Base-by-base conservation (phyloP, 768 basidiomycete species). In the Hericium alpestre region DNA sequence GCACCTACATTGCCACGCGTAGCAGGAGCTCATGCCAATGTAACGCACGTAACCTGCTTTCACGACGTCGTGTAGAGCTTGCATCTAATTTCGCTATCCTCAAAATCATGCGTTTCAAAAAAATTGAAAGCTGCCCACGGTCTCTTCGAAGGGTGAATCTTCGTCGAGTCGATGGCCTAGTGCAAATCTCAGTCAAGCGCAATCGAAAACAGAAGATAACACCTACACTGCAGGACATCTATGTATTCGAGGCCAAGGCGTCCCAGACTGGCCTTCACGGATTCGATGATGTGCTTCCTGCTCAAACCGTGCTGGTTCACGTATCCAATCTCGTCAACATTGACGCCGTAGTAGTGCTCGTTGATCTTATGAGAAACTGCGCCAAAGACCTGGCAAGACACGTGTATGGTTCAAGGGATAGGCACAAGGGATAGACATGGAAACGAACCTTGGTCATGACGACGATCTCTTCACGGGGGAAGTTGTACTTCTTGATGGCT, bases 401-500 rank as follows among this genome's bases (percentile, higher is more conserved):
- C 6, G 13, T 3, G 7, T 51, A n/a, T 11, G 20, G 20, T 2
- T 46, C 20, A 20, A 12, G 43, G 16, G 20, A 15, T 20, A 32
- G 1, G 9, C 32, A 6, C 32, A 32, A 32, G 32, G 32, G 8
- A 32, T 32, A 32, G 4, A 32, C 32, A 7, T 32, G 8, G 32
- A 32, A 32, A 83, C 52, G 12, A n/a, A 53, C 52, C 52, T 53
- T 53, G 32, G 89, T 88, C 74, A 90, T 77, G 15, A 91, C 78
- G 16, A 91, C 87, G 48, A 90, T 81, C 61, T 84, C 80, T 13
- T 85, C 83, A 1, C 88, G 79, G n/a, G 86, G 86, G 12, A 87
- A 73, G 20, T 81, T 66, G 60, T 79, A 75, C 59, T 80, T 64
- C 63, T 84, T 86, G 71, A 91, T 82, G 2, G 81, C 86, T 61